phyloP scores from a whole-genome alignment of 1,284 basidiomycete genomes.

The Xanthoconium separans region DNA sequence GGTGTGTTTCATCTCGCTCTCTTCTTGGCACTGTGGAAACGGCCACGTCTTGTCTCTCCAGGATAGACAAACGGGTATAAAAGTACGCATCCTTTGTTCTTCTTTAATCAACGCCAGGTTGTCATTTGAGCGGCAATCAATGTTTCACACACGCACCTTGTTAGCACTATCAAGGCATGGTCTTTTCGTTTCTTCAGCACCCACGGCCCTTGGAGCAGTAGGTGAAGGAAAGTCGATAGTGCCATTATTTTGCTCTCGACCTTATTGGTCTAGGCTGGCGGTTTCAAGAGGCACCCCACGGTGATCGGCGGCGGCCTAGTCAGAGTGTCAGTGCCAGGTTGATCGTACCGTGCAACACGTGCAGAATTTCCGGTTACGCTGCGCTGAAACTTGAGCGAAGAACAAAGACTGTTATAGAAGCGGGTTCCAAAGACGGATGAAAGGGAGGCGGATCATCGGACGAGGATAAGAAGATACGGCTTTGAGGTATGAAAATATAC shows the following conservation, averaged over 20 bases:
- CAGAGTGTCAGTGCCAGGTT: neutral
- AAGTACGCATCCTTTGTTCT: slow-evolving; percentile 1
- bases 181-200: neutral
- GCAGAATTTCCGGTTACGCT: slow-evolving; percentile 1
- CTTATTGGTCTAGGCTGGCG: neutral
- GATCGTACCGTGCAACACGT: neutral
- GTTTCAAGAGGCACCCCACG: neutral
- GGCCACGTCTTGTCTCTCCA: slow-evolving; percentile 2
- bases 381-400: neutral
- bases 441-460: neutral
- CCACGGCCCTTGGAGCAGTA: neutral
- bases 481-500: neutral
- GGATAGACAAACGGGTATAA: slow-evolving; percentile 4
- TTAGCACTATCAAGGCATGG: neutral
- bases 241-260: neutral
- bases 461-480: neutral
- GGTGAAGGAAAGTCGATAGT: neutral
- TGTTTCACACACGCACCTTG: slow-evolving; percentile 5
- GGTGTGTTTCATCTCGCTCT: slow-evolving; percentile 10
- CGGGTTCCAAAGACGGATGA: neutral
- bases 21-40: neutral
- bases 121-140: neutral
- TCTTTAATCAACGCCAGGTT: neutral
- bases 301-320: neutral
- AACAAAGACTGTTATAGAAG: neutral